phyloP scores from a whole-genome alignment of 1,284 basidiomycete species.

The Ganoderma boninense region DNA sequence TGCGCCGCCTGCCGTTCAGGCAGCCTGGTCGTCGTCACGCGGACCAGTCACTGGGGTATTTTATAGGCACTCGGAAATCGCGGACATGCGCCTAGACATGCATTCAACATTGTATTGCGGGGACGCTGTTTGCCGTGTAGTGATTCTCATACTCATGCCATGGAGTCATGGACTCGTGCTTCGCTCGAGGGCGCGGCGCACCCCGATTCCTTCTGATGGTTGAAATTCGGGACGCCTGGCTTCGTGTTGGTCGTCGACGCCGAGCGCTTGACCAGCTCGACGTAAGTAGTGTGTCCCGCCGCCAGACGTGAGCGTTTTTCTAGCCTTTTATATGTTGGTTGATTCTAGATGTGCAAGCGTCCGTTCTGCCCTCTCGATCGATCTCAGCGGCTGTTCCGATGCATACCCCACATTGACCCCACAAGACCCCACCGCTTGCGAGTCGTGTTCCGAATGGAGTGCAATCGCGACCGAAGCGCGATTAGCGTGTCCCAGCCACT shows the following conservation, averaged over 20 bases:
- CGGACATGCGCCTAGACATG: neutral
- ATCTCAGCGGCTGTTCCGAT: too few species aligned
- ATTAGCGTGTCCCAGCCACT: too few species aligned
- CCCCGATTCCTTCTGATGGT: neutral
- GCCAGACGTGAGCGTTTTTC: too few species aligned
- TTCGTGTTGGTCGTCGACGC: too few species aligned
- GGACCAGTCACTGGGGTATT: neutral
- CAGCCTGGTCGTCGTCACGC: neutral
- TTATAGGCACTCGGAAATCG: neutral
- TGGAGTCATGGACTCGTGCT: too few species aligned
- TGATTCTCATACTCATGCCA: neutral
- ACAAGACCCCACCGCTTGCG: too few species aligned
- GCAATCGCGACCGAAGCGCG: too few species aligned
- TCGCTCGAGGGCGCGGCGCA: neutral
- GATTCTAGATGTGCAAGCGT: neutral
- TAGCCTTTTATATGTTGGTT: neutral
- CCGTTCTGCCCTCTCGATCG: neutral
- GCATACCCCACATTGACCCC: too few species aligned
- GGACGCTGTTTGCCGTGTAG: neutral
- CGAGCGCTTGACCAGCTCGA: neutral
- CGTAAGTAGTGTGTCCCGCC: neutral
- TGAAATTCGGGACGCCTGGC: neutral
- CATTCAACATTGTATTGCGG: neutral
- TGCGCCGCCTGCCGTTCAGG: too few species aligned
- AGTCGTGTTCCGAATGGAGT: too few species aligned